A percentile compares a stretch with the other conserved stretches of the same genome.
These are phyloP conservation scores for Lyophyllum semitale DNA, from an alignment of 768 basidiomycete genomes.

Conservation along the genomic window DNA sequence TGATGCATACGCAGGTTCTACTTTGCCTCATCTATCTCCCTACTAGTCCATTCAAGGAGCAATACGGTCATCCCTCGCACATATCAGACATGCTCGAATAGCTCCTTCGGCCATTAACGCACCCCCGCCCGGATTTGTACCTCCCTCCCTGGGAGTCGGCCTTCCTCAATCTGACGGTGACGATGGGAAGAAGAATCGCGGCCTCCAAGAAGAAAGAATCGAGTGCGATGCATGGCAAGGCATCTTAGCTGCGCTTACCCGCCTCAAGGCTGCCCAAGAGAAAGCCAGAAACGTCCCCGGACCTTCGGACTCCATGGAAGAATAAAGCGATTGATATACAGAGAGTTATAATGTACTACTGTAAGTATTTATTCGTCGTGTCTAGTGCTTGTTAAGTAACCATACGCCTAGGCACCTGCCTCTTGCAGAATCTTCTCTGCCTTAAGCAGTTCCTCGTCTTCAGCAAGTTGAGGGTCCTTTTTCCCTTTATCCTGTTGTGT, in stretches of 20 bases:
- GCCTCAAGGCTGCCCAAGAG: conserved; percentile 52
- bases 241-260: conserved; percentile 65
- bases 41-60: conserved; percentile 71
- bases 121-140: conserved; percentile 70
- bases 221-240: conserved; percentile 80
- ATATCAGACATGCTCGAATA: conserved; percentile 80
- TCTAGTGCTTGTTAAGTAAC: conserved; percentile 2
- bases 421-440: conserved; percentile 62
- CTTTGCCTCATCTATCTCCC: conserved; percentile 4
- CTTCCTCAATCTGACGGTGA: conserved; percentile 49
- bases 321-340: conserved; percentile 12
- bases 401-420: conserved; percentile 42
- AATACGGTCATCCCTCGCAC: conserved; percentile 77
- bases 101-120: conserved; percentile 88
- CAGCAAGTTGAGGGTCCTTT: conserved; percentile 39
- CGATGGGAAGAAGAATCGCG: conserved; percentile 46
- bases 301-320: conserved; percentile 22
- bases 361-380: conserved; percentile 4
- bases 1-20: not conserved
- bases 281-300: conserved; percentile 20
- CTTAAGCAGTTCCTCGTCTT: conserved; percentile 47
- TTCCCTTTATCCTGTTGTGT: conserved; percentile 45
- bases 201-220: conserved; percentile 76
- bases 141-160: conserved; percentile 78
- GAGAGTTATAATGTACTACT: conserved; percentile 6